Conservation (phyloP, 192 early-diverging fungal species). For the Spizellomyces sp. region DNA sequence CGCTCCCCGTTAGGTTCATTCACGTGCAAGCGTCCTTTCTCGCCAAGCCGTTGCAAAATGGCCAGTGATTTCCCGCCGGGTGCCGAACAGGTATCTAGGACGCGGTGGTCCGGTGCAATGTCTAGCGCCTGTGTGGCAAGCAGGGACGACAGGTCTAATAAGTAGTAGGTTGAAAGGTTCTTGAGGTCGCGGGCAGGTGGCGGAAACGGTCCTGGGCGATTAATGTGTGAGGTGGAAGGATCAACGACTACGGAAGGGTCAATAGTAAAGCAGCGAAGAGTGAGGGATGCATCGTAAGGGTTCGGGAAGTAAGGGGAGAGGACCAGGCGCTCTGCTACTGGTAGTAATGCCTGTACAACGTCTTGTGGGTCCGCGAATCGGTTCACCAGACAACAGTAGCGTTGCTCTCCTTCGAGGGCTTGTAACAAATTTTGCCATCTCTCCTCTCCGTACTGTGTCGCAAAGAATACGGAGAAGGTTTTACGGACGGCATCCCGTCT, state of each 20-base stretch:
- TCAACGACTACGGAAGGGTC: constrained; percentile 19
- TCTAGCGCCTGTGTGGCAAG: constrained; percentile 35
- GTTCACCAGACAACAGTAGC: constrained; percentile 33
- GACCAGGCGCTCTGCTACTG: constrained; percentile 13
- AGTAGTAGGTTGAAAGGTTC: constrained; percentile 38
- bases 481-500: constrained; percentile 11
- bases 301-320: constrained; percentile 1
- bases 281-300: background rate
- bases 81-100: constrained; percentile 56
- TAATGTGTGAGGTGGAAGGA: background rate
- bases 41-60: constrained; percentile 47
- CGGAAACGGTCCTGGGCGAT: constrained; percentile 25
- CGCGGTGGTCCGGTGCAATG: constrained; percentile 19
- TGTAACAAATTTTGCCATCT: constrained; percentile 18
- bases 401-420: constrained; percentile 19
- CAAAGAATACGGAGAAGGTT: constrained; percentile 25
- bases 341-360: constrained; percentile 6
- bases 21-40: constrained; percentile 34
- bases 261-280: constrained; percentile 17
- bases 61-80: constrained; percentile 58
- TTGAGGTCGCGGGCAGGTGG: constrained; percentile 24
- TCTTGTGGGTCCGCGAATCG: constrained; percentile 15
- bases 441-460: constrained; percentile 9
- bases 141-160: constrained; percentile 33
- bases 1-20: constrained; percentile 50